Evolutionary conservation across 768 basidiomycete genomes (phyloP), one percentile per base, ranked within the genome.

Genomic region (Tylopilus intermedius): DNA sequence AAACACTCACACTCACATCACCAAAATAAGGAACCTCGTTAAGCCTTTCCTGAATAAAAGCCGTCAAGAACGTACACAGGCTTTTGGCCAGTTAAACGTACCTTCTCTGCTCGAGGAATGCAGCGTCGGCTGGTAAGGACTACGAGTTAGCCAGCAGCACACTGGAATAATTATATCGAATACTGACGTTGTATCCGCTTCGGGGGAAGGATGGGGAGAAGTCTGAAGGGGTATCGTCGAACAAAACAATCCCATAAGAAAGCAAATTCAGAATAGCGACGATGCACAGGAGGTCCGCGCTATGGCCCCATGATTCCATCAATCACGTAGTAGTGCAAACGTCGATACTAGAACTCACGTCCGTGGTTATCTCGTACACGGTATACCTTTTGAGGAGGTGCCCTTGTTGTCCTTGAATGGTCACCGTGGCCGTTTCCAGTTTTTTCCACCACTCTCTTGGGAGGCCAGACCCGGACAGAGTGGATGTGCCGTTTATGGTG

Each of bases 211-310:
- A 81, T 72, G 15, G 90, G 85, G 58, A 97, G 79, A 24, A 98
- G 73, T 44, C 96, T 83, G 79, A 97, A 98, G 1, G 96, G 94
- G 73, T 97, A 97, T 49, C 94, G 81, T 58, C 85, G 82, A 47
- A 81, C 68, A 41, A 99, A 75, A 57, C 84, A 86, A 57, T 97
- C 94, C 82, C 90, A 88, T 26, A 98, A 74, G 69, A 88, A 94
- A 9, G 79, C 79, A 67, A 98, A 99, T 67, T 99, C 96, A 7
- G 90, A 92, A 68, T 97, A 99, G 52, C 96, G 80, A 49, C 95
- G 76, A 27, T 83, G 76, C 21, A 97, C 89, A 13, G 90, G 74
- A 11, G 78, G 73, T 5, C 80, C 82, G 46, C 83, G 77, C 79
- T 91, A 61, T 18, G 2, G 59, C 44, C 18, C 59, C 55, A 55